Conservation (phyloP, 2,329 filamentous ascomycete species). For the Dendrostoma leiphaemia region DNA sequence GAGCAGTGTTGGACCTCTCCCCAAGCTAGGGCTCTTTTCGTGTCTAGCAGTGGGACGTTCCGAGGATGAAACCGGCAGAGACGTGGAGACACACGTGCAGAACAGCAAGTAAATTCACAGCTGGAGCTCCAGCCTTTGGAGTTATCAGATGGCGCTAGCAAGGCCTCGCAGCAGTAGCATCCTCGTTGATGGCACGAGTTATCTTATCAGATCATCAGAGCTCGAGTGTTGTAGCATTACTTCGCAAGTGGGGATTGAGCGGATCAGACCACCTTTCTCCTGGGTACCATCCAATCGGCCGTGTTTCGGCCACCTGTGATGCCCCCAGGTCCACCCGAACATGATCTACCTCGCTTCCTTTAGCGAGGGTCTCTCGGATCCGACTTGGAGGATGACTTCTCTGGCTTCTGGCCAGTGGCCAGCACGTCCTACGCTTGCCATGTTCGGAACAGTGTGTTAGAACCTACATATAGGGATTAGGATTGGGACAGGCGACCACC, state of each 20-base stretch:
- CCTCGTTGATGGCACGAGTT: neutral
- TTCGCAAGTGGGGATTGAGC: neutral
- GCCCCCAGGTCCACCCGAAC: neutral
- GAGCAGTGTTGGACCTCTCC: too few relatives aligned
- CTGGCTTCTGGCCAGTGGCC: too few relatives aligned
- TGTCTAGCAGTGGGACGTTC: too few relatives aligned
- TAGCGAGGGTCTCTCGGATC: slow-evolving; percentile 1
- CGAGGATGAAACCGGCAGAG: too few relatives aligned
- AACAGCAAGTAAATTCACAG: too few relatives aligned
- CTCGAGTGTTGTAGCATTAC: neutral
- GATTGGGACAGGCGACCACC: too few relatives aligned
- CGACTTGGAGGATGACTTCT: too few relatives aligned
- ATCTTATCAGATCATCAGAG: slow-evolving; percentile 18
- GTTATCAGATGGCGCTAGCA: slow-evolving; percentile 18
- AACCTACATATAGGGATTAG: too few relatives aligned
- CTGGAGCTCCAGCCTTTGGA: neutral
- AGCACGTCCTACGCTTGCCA: too few relatives aligned
- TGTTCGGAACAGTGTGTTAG: too few relatives aligned
- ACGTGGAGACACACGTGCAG: too few relatives aligned
- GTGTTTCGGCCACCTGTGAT: slow-evolving; percentile 1
- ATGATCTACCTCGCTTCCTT: neutral
- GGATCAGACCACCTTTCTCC: neutral
- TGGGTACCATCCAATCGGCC: slow-evolving; percentile 5
- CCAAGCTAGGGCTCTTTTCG: too few relatives aligned
- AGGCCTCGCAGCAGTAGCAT: neutral